A percentile compares a stretch with the other conserved stretches of the same genome.
These are phyloP conservation scores for Combretum micranthum DNA, from an alignment of 345 rosid species.

Conservation along the genomic window DNA sequence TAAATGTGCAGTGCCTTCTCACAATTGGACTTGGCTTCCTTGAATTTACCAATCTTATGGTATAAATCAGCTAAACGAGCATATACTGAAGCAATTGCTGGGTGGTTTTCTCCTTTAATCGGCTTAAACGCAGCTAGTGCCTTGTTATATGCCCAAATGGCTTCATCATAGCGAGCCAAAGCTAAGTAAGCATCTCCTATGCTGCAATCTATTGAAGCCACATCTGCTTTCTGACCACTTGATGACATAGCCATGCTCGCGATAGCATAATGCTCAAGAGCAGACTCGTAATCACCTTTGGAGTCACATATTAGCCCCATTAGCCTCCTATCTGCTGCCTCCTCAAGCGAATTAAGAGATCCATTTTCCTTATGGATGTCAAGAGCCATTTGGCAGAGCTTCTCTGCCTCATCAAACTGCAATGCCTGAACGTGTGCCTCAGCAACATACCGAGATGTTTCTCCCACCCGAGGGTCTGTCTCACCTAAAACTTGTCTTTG, in stretches of 20 bases:
- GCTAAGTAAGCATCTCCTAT: constrained; percentile 83
- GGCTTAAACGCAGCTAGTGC: constrained; percentile 73
- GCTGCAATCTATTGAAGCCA: constrained; percentile 76
- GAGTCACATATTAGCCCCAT: constrained; percentile 86
- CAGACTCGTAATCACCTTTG: constrained; percentile 68
- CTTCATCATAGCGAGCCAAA: constrained; percentile 72
- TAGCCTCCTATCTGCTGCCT: constrained; percentile 78
- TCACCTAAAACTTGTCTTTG: constrained; percentile 83
- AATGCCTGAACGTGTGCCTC: constrained; percentile 88
- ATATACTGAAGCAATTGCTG: constrained; percentile 69
- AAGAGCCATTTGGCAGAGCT: constrained; percentile 65
- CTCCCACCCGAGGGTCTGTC: constrained; percentile 60
- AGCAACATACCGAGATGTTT: constrained; percentile 72
- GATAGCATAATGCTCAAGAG: constrained; percentile 78
- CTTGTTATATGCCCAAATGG: constrained; percentile 76
- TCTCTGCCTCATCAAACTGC: constrained; percentile 78
- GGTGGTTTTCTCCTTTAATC: constrained; percentile 67
- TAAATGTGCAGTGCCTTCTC: constrained; percentile 75
- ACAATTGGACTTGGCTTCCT: constrained; percentile 72
- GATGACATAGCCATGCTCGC: constrained; percentile 87
- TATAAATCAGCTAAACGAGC: constrained; percentile 77
- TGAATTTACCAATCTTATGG: constrained; percentile 68
- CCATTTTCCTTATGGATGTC: constrained; percentile 61
- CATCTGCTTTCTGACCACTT: constrained; percentile 54
- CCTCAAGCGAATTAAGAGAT: constrained; percentile 48